Percentiles rank a stretch among this genome's conserved stretches.
Conservation (phyloP, 2,329 filamentous ascomycete genomes). For the Pochonia chlamydosporia region DNA sequence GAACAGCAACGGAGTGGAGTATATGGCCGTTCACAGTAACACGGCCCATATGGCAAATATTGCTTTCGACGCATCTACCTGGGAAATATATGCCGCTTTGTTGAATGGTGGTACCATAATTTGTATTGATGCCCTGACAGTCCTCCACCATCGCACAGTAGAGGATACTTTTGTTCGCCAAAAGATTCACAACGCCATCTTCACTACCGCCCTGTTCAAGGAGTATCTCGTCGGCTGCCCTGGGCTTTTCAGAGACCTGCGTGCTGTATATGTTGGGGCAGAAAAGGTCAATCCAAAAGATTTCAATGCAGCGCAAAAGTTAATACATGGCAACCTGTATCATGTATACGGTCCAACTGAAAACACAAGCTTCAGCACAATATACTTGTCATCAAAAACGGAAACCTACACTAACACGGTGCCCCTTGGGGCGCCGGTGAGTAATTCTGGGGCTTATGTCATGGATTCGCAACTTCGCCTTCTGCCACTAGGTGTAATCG, state of each 20-base stretch:
- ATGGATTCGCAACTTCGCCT: conserved; percentile 17
- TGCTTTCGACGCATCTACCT: conserved; percentile 12
- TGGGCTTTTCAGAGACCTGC: neutral
- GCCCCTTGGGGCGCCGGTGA: neutral
- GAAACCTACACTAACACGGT: neutral
- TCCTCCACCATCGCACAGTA: conserved; percentile 2
- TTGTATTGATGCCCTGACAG: conserved; percentile 9
- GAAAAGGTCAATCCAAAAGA: neutral
- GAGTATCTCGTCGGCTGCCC: neutral
- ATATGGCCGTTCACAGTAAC: neutral
- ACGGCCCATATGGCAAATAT: conserved; percentile 9
- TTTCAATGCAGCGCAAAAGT: neutral
- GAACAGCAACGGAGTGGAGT: neutral
- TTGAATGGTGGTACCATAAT: conserved; percentile 12
- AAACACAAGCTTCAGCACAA: neutral
- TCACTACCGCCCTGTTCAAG: conserved; percentile 3
- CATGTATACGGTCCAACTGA: conserved; percentile 11
- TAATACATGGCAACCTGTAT: neutral
- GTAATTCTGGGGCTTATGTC: conserved; percentile 11
- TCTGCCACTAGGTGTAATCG: conserved; percentile 19
- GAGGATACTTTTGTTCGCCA: neutral
- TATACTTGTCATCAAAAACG: neutral
- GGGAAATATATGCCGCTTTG: conserved; percentile 11
- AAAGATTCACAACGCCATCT: neutral
- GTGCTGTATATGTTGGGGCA: neutral